These are phyloP conservation scores for Aspergillus tanneri DNA, from an alignment of 2,329 filamentous ascomycete genomes.

Conservation along the genomic window DNA sequence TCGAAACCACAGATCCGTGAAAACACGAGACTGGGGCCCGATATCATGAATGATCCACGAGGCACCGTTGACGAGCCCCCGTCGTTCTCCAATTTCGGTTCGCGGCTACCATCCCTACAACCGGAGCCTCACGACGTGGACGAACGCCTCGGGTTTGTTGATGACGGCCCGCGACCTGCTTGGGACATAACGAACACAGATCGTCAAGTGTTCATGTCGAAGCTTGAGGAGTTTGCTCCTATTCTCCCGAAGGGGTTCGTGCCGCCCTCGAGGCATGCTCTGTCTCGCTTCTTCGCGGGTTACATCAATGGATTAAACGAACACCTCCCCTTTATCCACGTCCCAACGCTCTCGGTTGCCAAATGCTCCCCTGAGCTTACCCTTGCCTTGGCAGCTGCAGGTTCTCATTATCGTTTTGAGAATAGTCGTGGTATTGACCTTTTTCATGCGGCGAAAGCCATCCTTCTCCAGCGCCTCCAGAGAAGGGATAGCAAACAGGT, in stretches of 20 bases:
- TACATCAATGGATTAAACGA: conserved; percentile 54
- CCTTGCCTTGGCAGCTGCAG: conserved; percentile 52
- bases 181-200: conserved; percentile 51
- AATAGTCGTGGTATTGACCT: conserved; percentile 55
- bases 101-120: conserved; percentile 48
- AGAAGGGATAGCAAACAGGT: conserved; percentile 50
- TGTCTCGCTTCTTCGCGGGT: conserved; percentile 52
- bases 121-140: conserved; percentile 48
- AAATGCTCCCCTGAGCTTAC: conserved; percentile 50
- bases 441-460: conserved; percentile 57
- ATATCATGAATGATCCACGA: conserved; percentile 41
- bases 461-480: conserved; percentile 54
- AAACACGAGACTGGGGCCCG: conserved; percentile 38
- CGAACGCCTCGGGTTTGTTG: conserved; percentile 41
- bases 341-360: conserved; percentile 48
- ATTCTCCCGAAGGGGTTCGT: conserved; percentile 49
- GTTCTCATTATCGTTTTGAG: conserved; percentile 51
- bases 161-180: conserved; percentile 45
- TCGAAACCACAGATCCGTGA: conserved; percentile 37
- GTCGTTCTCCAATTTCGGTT: conserved; percentile 51
- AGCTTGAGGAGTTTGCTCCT: conserved; percentile 47
- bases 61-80: conserved; percentile 42
- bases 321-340: conserved; percentile 54
- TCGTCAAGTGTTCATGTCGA: conserved; percentile 45
- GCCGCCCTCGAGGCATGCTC: conserved; percentile 49